These are phyloP conservation scores for Lepidium sativum DNA, from an alignment of 345 rosid species.

Conservation along the genomic window DNA sequence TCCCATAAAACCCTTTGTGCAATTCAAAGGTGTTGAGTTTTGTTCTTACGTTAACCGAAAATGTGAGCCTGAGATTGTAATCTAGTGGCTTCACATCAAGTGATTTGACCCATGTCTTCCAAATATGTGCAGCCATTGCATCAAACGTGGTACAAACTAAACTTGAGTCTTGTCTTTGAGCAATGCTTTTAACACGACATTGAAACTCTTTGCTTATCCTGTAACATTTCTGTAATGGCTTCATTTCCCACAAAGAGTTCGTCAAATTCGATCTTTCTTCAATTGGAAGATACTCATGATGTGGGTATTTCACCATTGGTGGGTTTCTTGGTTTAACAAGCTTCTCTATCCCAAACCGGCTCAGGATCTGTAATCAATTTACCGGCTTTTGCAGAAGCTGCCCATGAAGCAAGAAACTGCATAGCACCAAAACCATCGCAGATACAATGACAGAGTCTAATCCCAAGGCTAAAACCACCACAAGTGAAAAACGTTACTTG, in stretches of 20 bases:
- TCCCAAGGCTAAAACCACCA: constrained; percentile 80
- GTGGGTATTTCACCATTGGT: constrained; percentile 49
- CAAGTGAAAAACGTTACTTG: constrained; percentile 73
- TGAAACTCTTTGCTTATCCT: constrained; percentile 62
- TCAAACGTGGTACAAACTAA: constrained; percentile 61
- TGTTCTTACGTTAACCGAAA: constrained; percentile 70
- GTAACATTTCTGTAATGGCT: constrained; percentile 70
- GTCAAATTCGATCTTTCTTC: constrained; percentile 72
- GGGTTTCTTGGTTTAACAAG: constrained; percentile 65
- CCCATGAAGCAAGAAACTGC: constrained; percentile 83
- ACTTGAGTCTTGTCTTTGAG: constrained; percentile 35
- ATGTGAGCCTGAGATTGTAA: constrained; percentile 68
- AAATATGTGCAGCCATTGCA: constrained; percentile 83
- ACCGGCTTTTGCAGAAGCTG: constrained; percentile 56
- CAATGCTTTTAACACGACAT: constrained; percentile 43
- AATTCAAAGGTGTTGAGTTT: constrained; percentile 52
- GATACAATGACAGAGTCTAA: constrained; percentile 84
- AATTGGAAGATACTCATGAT: constrained; percentile 54
- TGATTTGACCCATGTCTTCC: constrained; percentile 93
- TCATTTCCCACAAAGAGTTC: constrained; percentile 49
- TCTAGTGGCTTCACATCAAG: constrained; percentile 64
- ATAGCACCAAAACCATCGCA: constrained; percentile 91
- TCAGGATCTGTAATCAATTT: constrained; percentile 39
- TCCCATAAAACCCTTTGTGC: constrained; percentile 71
- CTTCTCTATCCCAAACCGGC: constrained; percentile 74